A percentile compares a stretch with the other conserved stretches of the same genome.
phyloP scores from a whole-genome alignment of 352 stramenopile genomes.

The Globisporangium mamillatum region DNA sequence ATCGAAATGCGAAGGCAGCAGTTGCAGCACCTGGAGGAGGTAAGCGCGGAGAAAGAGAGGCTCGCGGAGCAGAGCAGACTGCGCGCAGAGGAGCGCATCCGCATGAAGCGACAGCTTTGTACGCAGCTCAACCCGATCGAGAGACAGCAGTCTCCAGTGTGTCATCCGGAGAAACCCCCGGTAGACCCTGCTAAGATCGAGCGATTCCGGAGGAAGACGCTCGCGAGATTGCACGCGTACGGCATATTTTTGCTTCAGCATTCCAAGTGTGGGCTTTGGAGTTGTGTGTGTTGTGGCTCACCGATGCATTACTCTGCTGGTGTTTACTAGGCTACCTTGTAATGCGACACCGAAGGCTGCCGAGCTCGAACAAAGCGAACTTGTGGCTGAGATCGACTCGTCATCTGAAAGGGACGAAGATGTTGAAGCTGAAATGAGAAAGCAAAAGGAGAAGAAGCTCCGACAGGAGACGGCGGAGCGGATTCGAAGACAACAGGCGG shows the following conservation, averaged over 20 bases:
- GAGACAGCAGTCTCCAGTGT: background rate
- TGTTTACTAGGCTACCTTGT: background rate
- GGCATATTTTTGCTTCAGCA: background rate
- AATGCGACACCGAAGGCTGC: background rate
- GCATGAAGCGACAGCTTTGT: conserved; percentile 24
- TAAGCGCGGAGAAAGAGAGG: conserved; percentile 28
- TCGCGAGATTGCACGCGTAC: conserved; percentile 13
- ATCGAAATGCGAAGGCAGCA: conserved; percentile 20
- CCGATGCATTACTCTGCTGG: background rate
- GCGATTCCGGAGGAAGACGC: conserved; percentile 18
- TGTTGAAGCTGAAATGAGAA: conserved; percentile 21
- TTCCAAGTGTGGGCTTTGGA: background rate
- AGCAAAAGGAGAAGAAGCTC: conserved; percentile 37
- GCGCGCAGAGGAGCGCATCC: conserved; percentile 46
- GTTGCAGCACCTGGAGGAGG: conserved; percentile 19
- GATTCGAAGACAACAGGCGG: conserved; percentile 38
- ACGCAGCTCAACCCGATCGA: conserved; percentile 5
- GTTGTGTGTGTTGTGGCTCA: background rate
- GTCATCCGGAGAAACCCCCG: conserved; percentile 10
- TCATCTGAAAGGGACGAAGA: conserved; percentile 22
- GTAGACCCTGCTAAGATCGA: conserved; percentile 12
- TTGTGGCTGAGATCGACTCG: background rate
- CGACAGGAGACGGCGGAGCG: conserved; percentile 46
- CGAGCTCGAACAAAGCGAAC: background rate
- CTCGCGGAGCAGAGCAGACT: conserved; percentile 37